Evolutionary conservation across 192 early-diverging fungal species (phyloP), one percentile per base, ranked within the genome.

Genomic region (Podochytrium sp.): DNA sequence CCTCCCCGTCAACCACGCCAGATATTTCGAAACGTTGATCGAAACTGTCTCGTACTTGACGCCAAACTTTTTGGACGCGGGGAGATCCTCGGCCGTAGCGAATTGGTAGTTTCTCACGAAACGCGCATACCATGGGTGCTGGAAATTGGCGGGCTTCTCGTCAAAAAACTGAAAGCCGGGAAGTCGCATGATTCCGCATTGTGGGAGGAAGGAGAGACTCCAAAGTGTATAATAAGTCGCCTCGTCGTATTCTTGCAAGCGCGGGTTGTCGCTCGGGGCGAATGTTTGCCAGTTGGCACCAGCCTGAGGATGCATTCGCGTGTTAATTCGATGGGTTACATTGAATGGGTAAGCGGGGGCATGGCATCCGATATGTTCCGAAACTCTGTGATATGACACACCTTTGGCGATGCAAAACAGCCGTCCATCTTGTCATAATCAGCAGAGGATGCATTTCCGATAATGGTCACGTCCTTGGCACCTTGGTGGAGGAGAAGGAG

Each of bases 251-350:
- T 37, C 66, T 51, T 86, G 86, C 37, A 84, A 43, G 33, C 56
- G 2, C 14, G 49, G 55, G 73, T 90, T 82, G 29, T 81, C 43
- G 33, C 79, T 79, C 35, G 43, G 65, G 12, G 88, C 81, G 74
- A 75, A 86, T 3, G 84, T 79, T 23, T 87, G 84, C 90, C 90
- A 91, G 74, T 90, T 86, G 29, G 90, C 90, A 10, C 90, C 90
- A 0, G 90, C 90, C 71, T 81, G n/a, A n/a, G n/a, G n/a, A n/a
- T n/a, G n/a, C n/a, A n/a, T n/a, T n/a, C n/a, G n/a, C n/a, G n/a
- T n/a, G n/a, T n/a, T n/a, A n/a, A n/a, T n/a, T n/a, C 79, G 7
- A 84, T 83, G 2, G n/a, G n/a, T n/a, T n/a, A n/a, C n/a, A n/a
- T n/a, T n/a, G n/a, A n/a, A n/a, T n/a, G n/a, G n/a, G n/a, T n/a